Conservation (phyloP, 306 rosid genomes). For the Sesbania bispinosa region DNA sequence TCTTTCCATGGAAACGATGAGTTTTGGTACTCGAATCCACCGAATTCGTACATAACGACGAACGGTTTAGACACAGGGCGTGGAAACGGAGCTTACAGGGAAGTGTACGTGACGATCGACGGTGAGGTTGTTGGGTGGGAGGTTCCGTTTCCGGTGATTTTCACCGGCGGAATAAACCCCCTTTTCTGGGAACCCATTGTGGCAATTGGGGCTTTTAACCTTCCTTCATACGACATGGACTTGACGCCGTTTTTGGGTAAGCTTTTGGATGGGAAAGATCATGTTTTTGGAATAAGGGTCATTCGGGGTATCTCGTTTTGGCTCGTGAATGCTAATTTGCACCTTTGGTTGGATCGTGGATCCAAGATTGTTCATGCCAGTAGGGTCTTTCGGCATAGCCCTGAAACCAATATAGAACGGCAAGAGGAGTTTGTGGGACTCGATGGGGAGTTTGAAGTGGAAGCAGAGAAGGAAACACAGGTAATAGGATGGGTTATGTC, state of each 20-base stretch:
- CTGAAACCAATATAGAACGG: slow-evolving; percentile 38
- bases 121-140: slow-evolving; percentile 62
- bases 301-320: slow-evolving; percentile 59
- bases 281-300: slow-evolving; percentile 66
- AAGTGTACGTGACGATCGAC: slow-evolving; percentile 58
- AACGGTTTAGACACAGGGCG: slow-evolving; percentile 58
- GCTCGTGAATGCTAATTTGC: slow-evolving; percentile 82
- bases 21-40: slow-evolving; percentile 88
- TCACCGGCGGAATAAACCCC: slow-evolving; percentile 81
- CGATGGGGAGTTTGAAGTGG: slow-evolving; percentile 55
- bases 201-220: slow-evolving; percentile 74
- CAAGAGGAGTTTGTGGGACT: slow-evolving; percentile 44
- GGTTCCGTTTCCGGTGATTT: slow-evolving; percentile 80
- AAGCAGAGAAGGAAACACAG: slow-evolving; percentile 43
- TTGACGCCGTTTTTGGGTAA: slow-evolving; percentile 70
- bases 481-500: slow-evolving; percentile 63
- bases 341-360: slow-evolving; percentile 67
- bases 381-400: neutral
- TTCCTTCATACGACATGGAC: slow-evolving; percentile 67
- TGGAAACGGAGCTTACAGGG: slow-evolving; percentile 75
- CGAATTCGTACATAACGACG: slow-evolving; percentile 49
- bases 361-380: slow-evolving; percentile 36
- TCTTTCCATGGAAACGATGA: slow-evolving; percentile 87
- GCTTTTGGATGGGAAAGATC: slow-evolving; percentile 52
- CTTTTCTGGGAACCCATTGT: slow-evolving; percentile 78